phyloP scores from a whole-genome alignment of 2,329 filamentous ascomycete species.

The Thelonectria olida region DNA sequence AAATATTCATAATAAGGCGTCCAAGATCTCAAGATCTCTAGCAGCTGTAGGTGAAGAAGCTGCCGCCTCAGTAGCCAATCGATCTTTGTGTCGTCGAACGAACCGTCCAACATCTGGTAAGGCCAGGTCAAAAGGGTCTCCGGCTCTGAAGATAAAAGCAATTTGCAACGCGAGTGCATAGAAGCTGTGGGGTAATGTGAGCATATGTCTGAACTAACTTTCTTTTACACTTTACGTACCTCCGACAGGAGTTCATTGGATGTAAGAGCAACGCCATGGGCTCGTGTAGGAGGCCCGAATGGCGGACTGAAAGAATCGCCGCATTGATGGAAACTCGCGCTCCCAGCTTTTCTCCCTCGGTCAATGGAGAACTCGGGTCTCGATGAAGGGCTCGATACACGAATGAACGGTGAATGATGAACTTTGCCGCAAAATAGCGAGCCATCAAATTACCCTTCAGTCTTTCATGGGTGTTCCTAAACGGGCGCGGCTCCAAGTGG shows the following conservation, averaged over 20 bases:
- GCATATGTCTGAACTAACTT: neutral
- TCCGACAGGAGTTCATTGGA: constrained; percentile 28
- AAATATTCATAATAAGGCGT: neutral
- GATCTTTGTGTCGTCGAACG: neutral
- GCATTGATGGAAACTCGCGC: constrained; percentile 10
- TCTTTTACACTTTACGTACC: neutral
- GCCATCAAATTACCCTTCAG: constrained; percentile 7
- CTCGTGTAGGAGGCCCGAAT: constrained; percentile 18
- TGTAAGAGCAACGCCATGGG: constrained; percentile 19
- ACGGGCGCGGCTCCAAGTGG: neutral
- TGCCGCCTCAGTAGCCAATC: neutral
- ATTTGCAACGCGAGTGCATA: constrained; percentile 26
- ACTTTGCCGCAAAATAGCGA: constrained; percentile 6
- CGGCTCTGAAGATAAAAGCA: neutral
- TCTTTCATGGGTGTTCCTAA: neutral
- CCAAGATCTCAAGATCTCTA: constrained; percentile 19
- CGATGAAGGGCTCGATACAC: constrained; percentile 22
- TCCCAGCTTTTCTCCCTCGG: constrained; percentile 6
- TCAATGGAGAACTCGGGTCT: neutral
- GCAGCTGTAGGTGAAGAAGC: constrained; percentile 12
- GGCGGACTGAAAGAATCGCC: neutral
- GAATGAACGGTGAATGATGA: constrained; percentile 19
- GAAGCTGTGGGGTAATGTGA: neutral
- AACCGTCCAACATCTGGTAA: constrained; percentile 1
- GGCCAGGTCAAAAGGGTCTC: neutral